Evolutionary conservation across 1,139 yeast species (phyloP).

Genomic region (Yamadazyma trypodendri): DNA sequence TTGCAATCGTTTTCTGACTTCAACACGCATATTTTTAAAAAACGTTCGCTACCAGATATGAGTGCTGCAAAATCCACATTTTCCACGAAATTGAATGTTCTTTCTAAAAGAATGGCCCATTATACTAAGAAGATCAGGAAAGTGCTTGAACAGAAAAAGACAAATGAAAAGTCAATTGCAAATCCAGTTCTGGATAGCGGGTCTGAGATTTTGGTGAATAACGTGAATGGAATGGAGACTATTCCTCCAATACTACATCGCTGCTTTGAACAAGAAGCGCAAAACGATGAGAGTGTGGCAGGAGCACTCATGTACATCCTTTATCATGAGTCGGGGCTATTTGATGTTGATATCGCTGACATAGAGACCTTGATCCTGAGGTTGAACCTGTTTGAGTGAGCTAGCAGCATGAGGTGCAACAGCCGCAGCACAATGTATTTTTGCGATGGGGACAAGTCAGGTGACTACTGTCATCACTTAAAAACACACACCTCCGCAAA

Average conservation of each 20-base stretch:
- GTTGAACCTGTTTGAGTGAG: neutral
- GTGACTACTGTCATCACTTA: no score
- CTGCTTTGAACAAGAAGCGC: neutral
- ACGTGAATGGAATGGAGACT: neutral
- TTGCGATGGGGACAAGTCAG: neutral
- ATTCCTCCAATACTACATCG: neutral
- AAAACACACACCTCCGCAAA: conserved; percentile 1
- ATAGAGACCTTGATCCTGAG: conserved; percentile 1
- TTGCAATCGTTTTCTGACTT: neutral
- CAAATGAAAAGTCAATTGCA: neutral
- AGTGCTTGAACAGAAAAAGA: neutral
- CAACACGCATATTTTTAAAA: neutral
- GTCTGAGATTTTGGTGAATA: neutral
- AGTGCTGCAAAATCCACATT: neutral
- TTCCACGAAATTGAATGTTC: neutral
- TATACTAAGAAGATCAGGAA: neutral
- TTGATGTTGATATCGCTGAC: neutral
- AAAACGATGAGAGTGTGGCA: neutral
- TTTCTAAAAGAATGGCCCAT: neutral
- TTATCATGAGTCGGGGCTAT: conserved; percentile 1
- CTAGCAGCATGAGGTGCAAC: neutral
- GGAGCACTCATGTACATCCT: conserved; percentile 3
- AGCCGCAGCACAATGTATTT: no score
- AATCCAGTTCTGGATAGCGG: neutral
- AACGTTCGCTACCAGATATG: neutral